Evolutionary conservation across 2,329 filamentous ascomycete genomes (phyloP).

Genomic region (Leptographium flavum): DNA sequence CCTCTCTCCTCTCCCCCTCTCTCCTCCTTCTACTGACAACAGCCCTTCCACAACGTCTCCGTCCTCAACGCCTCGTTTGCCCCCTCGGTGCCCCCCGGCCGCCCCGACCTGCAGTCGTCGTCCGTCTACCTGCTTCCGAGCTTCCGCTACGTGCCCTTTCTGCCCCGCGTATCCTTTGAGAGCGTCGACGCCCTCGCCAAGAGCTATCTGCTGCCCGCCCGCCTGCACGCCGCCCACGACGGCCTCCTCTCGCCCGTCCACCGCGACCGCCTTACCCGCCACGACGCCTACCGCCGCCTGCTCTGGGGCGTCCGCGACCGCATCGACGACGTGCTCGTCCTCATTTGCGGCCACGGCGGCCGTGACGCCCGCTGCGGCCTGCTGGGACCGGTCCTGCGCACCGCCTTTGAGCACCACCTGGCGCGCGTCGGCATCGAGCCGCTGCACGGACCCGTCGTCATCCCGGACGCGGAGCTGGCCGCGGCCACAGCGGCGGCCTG

Average conservation of each 20-base stretch:
- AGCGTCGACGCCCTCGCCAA: conserved; percentile 43
- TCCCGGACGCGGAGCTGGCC: conserved; percentile 14
- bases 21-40: too few species aligned
- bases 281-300: conserved; percentile 34
- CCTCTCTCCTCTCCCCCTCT: too few species aligned
- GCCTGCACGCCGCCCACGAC: conserved; percentile 47
- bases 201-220: conserved; percentile 50
- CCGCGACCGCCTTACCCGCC: conserved; percentile 34
- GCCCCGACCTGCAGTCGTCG: conserved; percentile 33
- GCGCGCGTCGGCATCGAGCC: conserved; percentile 33
- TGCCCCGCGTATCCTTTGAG: conserved; percentile 48
- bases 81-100: conserved; percentile 34
- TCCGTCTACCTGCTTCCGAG: conserved; percentile 69
- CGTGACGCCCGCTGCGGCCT: conserved; percentile 73
- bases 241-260: conserved; percentile 39
- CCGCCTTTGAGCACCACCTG: conserved; percentile 54
- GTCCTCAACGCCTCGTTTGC: conserved; percentile 64
- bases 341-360: conserved; percentile 79
- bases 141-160: conserved; percentile 65
- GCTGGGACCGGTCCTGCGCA: conserved; percentile 57
- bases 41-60: conserved; percentile 76
- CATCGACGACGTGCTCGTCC: conserved; percentile 54
- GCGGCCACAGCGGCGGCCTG: not conserved
- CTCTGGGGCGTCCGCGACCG: conserved; percentile 41
- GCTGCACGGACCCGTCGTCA: conserved; percentile 28